Base-by-base conservation (phyloP, 345 rosid species). In the Gossypium bickii region DNA sequence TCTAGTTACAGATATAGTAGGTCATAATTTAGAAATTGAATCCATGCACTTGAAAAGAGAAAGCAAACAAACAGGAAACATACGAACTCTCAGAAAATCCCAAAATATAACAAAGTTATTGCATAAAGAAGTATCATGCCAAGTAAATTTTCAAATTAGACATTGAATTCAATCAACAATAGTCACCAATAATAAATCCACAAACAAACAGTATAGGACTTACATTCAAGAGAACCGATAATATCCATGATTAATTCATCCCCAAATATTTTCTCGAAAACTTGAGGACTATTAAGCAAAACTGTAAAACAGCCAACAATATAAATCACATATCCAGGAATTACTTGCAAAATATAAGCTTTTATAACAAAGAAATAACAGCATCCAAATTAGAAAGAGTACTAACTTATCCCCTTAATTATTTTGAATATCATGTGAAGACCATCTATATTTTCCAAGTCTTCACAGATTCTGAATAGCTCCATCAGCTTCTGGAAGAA, bases 191-290 rank as follows among this genome's bases (percentile, higher is more conserved):
- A 20, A 48, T 13, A 43, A 17, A 49, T 25, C 3, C 16, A 20
- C 3, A 4, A 55, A 56, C 55, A 1, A 51, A 55, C 11, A 77
- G 53, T 24, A 67, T 8, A 45, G 59, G 47, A 80, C 97, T 87
- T 87, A 94, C 98, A 88, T 86, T 92, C 98, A 16, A 94, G 98
- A 72, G 97, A 84, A 63, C 98, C 97, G 45, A 94, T 85, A 67
- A 89, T 79, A 79, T 92, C 92, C 93, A 94, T 87, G 81, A 94
- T 87, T 80, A 91, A 82, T 67, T 87, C 91, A 87, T 92, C 94
- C 82, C 89, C 95, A 67, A 91, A 87, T 67, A 92, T 85, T 84
- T 82, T 91, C 80, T 89, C 96, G 72, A 92, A 88, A 70, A 94
- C 86, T 82, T 86, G 92, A 82, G 85, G 83, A 80, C 84, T 92